Base-by-base conservation (phyloP, 306 rosid species). In the Alnus glutinosa region DNA sequence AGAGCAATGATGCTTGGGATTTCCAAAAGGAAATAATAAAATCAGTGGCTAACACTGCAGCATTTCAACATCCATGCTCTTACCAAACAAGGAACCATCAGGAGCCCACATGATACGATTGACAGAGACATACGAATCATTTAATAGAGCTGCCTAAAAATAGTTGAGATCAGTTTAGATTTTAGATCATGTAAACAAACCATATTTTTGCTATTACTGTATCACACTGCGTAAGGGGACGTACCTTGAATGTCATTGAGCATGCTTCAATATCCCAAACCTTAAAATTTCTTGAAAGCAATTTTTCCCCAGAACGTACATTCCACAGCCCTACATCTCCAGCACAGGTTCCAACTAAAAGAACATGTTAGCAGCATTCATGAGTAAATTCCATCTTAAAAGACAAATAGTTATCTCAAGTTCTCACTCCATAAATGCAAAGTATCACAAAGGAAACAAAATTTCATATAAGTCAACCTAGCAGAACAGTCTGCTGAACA, bases 31-130 rank as follows among this genome's bases (percentile, higher is more conserved):
- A 7, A 7, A 15, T 3, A 34, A 54, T 36, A 37, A 59, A 59
- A 55, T 63, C 75, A 64, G 78, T 46, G 32, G 54, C 23, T 72
- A 23, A 58, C 46, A 71, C 52, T 47, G 18, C 47, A 51, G 30
- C 23, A 42, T 68, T 42, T 39, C 72, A 68, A 39, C 44, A 68
- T 42, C 48, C 23, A 30, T 23, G 9, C 2, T 16, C 84, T 32
- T 32, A 80, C 84, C 84, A 49, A 80, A 68, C 55, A 80, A 36
- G 46, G 84, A 68, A 34, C 84, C 84, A 9, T 80, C 77, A 12
- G 80, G 70, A 55, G 63, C 36, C 84, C 84, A 80, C 16, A 69
- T 34, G 13, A 69, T 10, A 34, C 79, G 79, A 39, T 30, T 80
- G 7, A 80, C 76, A 1, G 69, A 68, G 62, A 75, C 70, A 7